Base-by-base conservation (phyloP, 2,329 filamentous ascomycete species). In the Aspergillus novofumigatus region DNA sequence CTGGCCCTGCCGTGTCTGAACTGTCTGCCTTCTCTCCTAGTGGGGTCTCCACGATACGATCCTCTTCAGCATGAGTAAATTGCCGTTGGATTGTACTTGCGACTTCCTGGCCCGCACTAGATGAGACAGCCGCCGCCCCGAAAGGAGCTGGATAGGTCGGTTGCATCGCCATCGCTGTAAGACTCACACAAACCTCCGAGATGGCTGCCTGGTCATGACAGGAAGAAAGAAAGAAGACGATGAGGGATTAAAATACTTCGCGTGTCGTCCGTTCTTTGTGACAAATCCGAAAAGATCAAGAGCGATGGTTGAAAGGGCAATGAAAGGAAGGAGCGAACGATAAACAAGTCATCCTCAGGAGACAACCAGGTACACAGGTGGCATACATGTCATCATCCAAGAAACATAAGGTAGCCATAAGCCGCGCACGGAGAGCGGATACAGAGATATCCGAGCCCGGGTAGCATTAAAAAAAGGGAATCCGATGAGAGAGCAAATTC, bases 1-100 rank as follows among this genome's bases (percentile, higher is more conserved):
- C 60, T 8, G 60, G 59, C 21, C 53, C 62, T 8, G 60, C 57
- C 11, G 67, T 69, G n/a, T 65, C 59, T 3, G 67, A 65, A 23
- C 68, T 67, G 17, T 65, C 62, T 25, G 57, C 53, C 41, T 62
- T 62, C 25, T 66, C 65, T 17, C 52, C 55, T 3, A 32, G 20
- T 3, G 52, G 49, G 0, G 35, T 53, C 0, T 55, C 53, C 32
- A 38, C 32, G 47, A 51, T 55, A 10, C 51, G 47, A 17, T 55
- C 58, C 14, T 25, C 10, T 6, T 53, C 47, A 6, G 26, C 38
- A 4, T 54, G 49, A 1, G 62, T 57, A 3, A 52, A 49, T 1
- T 54, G 52, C n/a, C 23, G 56, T 11, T 54, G 55, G 10, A 55
- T 50, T 21, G 62, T 54, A 28, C 54, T 49, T 20, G 58, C 57